Evolutionary conservation across 2,329 filamentous ascomycete species (phyloP).

Genomic region (Chrysosporium queenslandicum): DNA sequence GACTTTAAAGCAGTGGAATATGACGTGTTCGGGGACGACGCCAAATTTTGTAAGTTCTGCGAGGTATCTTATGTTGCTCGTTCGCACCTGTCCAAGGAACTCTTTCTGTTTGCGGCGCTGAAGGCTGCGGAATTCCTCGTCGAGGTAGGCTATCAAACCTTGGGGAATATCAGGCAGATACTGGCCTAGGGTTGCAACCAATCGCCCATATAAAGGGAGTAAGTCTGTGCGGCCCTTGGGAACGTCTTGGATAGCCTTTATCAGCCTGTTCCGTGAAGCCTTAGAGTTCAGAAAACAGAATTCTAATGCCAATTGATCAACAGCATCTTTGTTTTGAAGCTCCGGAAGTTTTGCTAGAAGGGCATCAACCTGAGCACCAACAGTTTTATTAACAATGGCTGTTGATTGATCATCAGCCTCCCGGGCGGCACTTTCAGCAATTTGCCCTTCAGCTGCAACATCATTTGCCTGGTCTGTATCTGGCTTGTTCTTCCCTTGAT

Average conservation of each 20-base stretch:
- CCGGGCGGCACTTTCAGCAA: conserved; percentile 38
- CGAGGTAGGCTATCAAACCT: conserved; percentile 79
- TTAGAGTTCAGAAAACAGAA: conserved; percentile 99
- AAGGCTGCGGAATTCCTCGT: conserved; percentile 92
- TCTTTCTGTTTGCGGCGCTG: conserved; percentile 97
- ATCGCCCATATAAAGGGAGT: conserved; percentile 78
- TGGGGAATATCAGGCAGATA: conserved; percentile 94
- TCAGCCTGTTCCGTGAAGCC: conserved; percentile 82
- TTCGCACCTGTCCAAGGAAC: conserved; percentile 84
- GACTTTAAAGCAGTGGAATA: conserved; percentile 97
- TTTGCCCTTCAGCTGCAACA: conserved; percentile 32
- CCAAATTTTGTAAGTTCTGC: conserved; percentile 97
- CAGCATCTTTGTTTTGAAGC: conserved; percentile 77
- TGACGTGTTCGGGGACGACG: conserved; percentile 94
- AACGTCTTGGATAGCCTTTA: conserved; percentile 88
- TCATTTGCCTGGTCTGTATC: conserved; percentile 38
- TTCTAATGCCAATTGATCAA: conserved; percentile 87
- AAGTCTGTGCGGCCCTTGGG: conserved; percentile 90
- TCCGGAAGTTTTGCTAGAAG: conserved; percentile 81
- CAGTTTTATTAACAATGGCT: conserved; percentile 94
- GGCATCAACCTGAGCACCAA: conserved; percentile 91
- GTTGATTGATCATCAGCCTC: conserved; percentile 73
- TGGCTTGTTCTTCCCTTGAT: conserved; percentile 70
- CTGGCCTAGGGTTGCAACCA: conserved; percentile 84
- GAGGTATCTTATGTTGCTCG: conserved; percentile 93